These are phyloP conservation scores for bread wheat (Triticum aestivum) DNA, from an alignment of 176 grass and related monocot genomes.

Conservation along the genomic window DNA sequence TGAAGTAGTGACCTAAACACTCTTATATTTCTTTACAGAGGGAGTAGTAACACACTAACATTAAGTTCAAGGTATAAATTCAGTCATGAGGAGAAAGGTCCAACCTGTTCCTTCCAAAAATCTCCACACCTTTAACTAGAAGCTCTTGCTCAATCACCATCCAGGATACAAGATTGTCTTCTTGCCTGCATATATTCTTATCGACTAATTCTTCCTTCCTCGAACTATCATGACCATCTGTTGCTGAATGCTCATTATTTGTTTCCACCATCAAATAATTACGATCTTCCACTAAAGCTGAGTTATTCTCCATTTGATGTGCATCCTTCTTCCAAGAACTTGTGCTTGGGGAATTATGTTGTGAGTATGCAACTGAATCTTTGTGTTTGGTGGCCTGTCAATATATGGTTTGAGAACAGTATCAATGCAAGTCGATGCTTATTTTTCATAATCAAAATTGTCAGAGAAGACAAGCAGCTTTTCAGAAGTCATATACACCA, in stretches of 20 bases:
- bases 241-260: slow-evolving; percentile 41
- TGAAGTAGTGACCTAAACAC: no score
- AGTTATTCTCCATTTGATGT: slow-evolving; percentile 45
- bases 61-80: neutral
- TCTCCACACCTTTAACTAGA: slow-evolving; percentile 89
- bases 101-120: slow-evolving; percentile 93
- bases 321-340: slow-evolving; percentile 44
- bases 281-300: slow-evolving; percentile 47
- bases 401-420: slow-evolving; percentile 12
- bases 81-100: neutral
- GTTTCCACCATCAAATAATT: slow-evolving; percentile 53
- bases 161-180: slow-evolving; percentile 55
- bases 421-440: neutral
- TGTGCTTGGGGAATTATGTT: slow-evolving; percentile 50
- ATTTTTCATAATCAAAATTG: slow-evolving; percentile 27
- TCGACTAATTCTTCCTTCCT: slow-evolving; percentile 71
- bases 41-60: neutral
- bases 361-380: slow-evolving; percentile 53
- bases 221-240: slow-evolving; percentile 58
- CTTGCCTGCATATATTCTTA: slow-evolving; percentile 67
- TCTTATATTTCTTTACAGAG: no score
- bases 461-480: slow-evolving; percentile 6
- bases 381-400: slow-evolving; percentile 63
- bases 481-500: slow-evolving; percentile 2
- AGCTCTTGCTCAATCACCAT: slow-evolving; percentile 79